Conservation (phyloP, 2,329 filamentous ascomycete genomes). For the Herpotrichia juniperi region DNA sequence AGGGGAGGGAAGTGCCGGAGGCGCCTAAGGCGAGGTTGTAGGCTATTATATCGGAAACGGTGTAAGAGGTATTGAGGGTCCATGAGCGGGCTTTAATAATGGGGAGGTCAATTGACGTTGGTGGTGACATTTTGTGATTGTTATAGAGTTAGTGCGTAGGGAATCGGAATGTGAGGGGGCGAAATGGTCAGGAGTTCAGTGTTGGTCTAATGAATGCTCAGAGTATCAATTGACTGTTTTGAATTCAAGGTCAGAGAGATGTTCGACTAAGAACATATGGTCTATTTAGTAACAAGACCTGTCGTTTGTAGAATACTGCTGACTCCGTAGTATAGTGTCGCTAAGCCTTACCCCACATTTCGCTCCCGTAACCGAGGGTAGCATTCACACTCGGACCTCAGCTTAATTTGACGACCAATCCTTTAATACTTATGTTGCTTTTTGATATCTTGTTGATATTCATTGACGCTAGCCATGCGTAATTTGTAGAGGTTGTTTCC, state of each 20-base stretch:
- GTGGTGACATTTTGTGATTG: not conserved
- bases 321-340: not conserved
- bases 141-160: not conserved
- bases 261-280: too few species aligned
- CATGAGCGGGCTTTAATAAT: slow-evolving; percentile 13
- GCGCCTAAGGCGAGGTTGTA: slow-evolving; percentile 20
- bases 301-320: not conserved
- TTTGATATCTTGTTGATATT: too few species aligned
- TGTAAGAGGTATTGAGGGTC: slow-evolving; percentile 15
- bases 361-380: not conserved
- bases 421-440: too few species aligned
- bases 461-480: too few species aligned
- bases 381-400: not conserved
- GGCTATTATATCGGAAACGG: slow-evolving; percentile 15
- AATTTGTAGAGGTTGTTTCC: too few species aligned
- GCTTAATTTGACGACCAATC: too few species aligned
- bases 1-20: slow-evolving; percentile 9
- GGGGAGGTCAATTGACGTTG: slow-evolving; percentile 13
- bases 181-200: not conserved
- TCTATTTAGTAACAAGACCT: not conserved
- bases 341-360: slow-evolving; percentile 2
- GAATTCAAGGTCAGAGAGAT: too few species aligned
- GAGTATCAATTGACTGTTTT: too few species aligned
- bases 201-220: too few species aligned
- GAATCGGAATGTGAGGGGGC: not conserved